Percentiles rank a stretch among this genome's conserved stretches.
These are phyloP conservation scores for Clarireedia homoeocarpa DNA, from an alignment of 2,329 filamentous ascomycete species.

Conservation along the genomic window DNA sequence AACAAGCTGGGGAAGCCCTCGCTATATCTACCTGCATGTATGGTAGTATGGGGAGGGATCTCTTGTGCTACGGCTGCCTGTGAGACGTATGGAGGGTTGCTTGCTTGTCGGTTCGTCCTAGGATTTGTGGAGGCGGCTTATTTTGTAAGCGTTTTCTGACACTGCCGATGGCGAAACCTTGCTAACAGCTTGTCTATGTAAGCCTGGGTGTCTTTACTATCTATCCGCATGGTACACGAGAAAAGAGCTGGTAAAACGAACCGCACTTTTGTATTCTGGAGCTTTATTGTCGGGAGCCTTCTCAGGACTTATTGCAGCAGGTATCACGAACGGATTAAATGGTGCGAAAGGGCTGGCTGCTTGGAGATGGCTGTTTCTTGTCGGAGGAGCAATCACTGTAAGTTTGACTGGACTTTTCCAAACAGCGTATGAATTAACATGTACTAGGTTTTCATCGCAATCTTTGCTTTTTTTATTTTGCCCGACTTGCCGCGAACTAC, in stretches of 20 bases:
- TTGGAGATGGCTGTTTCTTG: constrained; percentile 47
- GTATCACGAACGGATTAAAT: constrained; percentile 39
- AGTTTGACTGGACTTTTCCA: not conserved
- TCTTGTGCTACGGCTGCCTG: constrained; percentile 41
- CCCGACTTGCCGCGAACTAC: constrained; percentile 48
- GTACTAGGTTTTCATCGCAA: not conserved
- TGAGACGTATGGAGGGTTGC: constrained; percentile 37
- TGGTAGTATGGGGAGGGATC: constrained; percentile 43
- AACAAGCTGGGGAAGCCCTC: constrained; percentile 42
- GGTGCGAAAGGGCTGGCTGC: constrained; percentile 39
- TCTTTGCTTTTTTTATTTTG: constrained; percentile 29
- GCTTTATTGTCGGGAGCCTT: constrained; percentile 40
- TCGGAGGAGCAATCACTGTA: constrained; percentile 36
- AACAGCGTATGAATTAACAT: not conserved
- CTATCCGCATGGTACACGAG: constrained; percentile 37
- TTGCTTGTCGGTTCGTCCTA: constrained; percentile 41
- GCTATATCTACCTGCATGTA: constrained; percentile 42
- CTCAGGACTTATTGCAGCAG: constrained; percentile 42
- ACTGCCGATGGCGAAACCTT: not conserved
- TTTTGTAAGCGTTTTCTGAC: constrained; percentile 32
- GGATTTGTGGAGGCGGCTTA: constrained; percentile 49
- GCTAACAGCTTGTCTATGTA: not conserved
- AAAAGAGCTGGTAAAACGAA: constrained; percentile 36
- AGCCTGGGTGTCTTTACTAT: constrained; percentile 12
- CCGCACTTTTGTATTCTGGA: constrained; percentile 39